Conservation (phyloP, 2,329 filamentous ascomycete species). For the Gyromitra esculenta region DNA sequence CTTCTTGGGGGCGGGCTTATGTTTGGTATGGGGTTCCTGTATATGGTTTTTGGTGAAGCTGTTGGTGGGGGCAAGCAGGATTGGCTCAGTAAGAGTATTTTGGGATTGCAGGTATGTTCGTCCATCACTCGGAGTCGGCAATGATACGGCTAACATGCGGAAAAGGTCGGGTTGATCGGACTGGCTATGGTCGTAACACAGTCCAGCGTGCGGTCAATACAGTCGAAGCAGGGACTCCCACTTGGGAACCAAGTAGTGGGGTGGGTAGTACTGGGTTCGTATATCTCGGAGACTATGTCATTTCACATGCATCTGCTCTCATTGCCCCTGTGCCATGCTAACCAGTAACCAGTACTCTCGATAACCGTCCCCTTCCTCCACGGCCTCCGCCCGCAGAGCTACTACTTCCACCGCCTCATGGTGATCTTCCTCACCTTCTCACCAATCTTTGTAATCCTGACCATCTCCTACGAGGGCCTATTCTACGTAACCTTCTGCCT, state of each 20-base stretch:
- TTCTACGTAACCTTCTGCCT: constrained; percentile 93
- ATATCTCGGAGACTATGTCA: neutral
- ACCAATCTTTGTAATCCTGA: constrained; percentile 92
- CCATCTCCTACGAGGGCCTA: constrained; percentile 94
- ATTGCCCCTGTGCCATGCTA: neutral
- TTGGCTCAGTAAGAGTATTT: constrained; percentile 61
- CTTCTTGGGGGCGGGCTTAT: constrained; percentile 80
- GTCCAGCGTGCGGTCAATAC: constrained; percentile 83
- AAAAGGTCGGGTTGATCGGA: constrained; percentile 63
- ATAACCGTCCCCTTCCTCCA: constrained; percentile 84
- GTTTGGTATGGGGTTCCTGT: constrained; percentile 70
- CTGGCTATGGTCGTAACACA: constrained; percentile 80
- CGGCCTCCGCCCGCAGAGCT: constrained; percentile 78
- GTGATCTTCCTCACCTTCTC: constrained; percentile 93
- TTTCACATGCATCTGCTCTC: neutral
- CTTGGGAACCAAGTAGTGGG: constrained; percentile 87
- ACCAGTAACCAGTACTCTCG: constrained; percentile 69
- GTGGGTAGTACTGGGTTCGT: constrained; percentile 78
- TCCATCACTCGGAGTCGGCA: constrained; percentile 14
- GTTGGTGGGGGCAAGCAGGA: constrained; percentile 59
- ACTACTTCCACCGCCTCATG: constrained; percentile 89
- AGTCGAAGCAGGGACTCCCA: constrained; percentile 84
- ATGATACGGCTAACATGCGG: constrained; percentile 1
- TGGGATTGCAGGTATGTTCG: constrained; percentile 63
- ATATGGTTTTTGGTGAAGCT: constrained; percentile 80